Evolutionary conservation across 371 early-diverging fungal species (phyloP), one percentile per base, ranked within the genome.

Genomic region (Thermomucor indicae-seudaticae): DNA sequence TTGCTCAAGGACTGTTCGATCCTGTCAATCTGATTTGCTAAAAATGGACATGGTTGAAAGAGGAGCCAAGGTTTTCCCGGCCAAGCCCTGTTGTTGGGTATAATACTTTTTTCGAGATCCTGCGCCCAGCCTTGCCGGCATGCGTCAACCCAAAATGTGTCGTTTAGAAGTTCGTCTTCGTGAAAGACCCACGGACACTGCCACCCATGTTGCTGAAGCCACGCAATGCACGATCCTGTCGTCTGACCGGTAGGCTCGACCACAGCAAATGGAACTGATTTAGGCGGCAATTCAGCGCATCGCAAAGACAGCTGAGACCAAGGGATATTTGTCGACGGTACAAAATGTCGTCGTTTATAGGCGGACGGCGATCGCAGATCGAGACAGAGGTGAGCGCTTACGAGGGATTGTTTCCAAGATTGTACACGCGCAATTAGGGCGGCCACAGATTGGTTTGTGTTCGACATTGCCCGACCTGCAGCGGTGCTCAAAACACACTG

Each of bases 261-360:
- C 16, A 76, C 50, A 6, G 73, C 70, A 55, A 76, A 68, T 11
- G 72, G 68, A 8, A 53, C 39, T 8, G 57, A 57, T 41, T 71
- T 71, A 16, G 68, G 60, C 4, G 77, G 77, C 2, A 76, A 50
- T 52, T 76, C 72, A 6, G 57, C 64, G 43, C 64, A 67, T 40
- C 62, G 62, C 5, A 44, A 22, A 0, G 47, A 40, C 0, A 75
- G 53, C 48, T 69, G 59, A 2, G 49, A 30, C 43, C 60, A 41
- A 0, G 77, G 77, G 31, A 76, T 76, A 43, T 67, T 64, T n/a
- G 69, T 66, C 0, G 77, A 65, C n/a, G 60, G 58, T 5, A 52
- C 49, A 16, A 68, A 35, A 24, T 58, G 63, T 7, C 57, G 52
- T 7, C 29, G n/a, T 14, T 51, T 42, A 31, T 60, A 62, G 2